These are phyloP conservation scores for Akanthomyces muscarius DNA, from an alignment of 2,329 filamentous ascomycete genomes.

Conservation along the genomic window DNA sequence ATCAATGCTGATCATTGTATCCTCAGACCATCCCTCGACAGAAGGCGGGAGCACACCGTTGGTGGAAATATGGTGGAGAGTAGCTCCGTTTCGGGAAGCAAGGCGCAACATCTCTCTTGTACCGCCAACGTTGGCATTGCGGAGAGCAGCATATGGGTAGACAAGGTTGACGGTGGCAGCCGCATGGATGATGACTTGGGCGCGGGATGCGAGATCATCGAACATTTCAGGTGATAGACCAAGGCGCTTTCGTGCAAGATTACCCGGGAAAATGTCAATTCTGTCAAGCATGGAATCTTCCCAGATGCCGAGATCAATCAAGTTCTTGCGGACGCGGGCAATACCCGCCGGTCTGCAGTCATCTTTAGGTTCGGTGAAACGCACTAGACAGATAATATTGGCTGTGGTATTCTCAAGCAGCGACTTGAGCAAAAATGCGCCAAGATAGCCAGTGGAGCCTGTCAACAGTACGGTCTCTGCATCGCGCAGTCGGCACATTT, in stretches of 20 bases:
- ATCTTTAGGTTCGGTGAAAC: slow-evolving; percentile 63
- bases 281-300: slow-evolving; percentile 72
- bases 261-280: slow-evolving; percentile 70
- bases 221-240: slow-evolving; percentile 65
- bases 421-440: slow-evolving; percentile 68
- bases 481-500: slow-evolving; percentile 56
- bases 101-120: slow-evolving; percentile 71
- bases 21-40: slow-evolving; percentile 66
- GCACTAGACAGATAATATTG: slow-evolving; percentile 67
- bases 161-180: slow-evolving; percentile 77
- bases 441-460: slow-evolving; percentile 71
- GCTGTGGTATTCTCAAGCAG: slow-evolving; percentile 66
- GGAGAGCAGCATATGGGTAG: slow-evolving; percentile 74
- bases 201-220: slow-evolving; percentile 57
- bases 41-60: slow-evolving; percentile 75
- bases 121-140: slow-evolving; percentile 73
- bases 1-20: slow-evolving; percentile 61
- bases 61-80: slow-evolving; percentile 74
- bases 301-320: slow-evolving; percentile 77
- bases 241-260: slow-evolving; percentile 63
- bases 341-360: slow-evolving; percentile 64
- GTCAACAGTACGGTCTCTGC: slow-evolving; percentile 69
- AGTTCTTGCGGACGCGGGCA: slow-evolving; percentile 68
- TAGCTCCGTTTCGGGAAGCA: slow-evolving; percentile 62
- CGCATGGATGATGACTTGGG: slow-evolving; percentile 73